phyloP scores from a whole-genome alignment of 2,329 filamentous ascomycete species.

The Epichloe uncinata region DNA sequence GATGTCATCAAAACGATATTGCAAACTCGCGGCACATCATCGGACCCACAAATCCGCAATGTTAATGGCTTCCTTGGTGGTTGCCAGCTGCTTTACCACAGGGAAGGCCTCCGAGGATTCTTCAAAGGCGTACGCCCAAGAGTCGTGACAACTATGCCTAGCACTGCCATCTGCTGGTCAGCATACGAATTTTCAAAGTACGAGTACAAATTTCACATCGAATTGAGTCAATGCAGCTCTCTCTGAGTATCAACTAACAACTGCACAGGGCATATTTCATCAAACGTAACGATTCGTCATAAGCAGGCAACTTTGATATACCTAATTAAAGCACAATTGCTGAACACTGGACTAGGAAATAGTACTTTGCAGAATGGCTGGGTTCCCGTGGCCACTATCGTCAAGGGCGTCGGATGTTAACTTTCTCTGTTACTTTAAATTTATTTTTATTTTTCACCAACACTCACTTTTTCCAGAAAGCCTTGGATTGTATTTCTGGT shows the following conservation, averaged over 20 bases:
- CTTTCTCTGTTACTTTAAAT: background rate
- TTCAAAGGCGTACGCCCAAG: constrained; percentile 86
- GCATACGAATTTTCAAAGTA: constrained; percentile 58
- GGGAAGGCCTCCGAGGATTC: constrained; percentile 78
- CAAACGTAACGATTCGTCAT: constrained; percentile 32
- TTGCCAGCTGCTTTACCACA: constrained; percentile 65
- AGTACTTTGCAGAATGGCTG: background rate
- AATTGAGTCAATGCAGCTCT: constrained; percentile 56
- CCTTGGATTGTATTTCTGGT: background rate
- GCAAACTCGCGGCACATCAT: constrained; percentile 78
- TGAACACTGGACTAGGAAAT: background rate
- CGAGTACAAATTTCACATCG: constrained; percentile 54
- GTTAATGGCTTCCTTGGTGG: constrained; percentile 70
- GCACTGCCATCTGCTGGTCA: constrained; percentile 98
- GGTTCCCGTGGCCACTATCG: background rate
- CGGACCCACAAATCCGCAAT: constrained; percentile 68
- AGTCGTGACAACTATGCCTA: constrained; percentile 93
- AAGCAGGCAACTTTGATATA: constrained; percentile 8
- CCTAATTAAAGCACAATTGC: background rate
- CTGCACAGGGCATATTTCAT: constrained; percentile 44
- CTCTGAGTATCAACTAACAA: background rate
- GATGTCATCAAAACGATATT: constrained; percentile 97
- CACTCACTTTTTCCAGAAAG: background rate
- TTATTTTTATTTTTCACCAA: background rate
- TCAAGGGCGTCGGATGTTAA: background rate